Evolutionary conservation across 106 monocot species (phyloP), one percentile per base, ranked within the genome.

Genomic region (Phalaenopsis equestris): DNA sequence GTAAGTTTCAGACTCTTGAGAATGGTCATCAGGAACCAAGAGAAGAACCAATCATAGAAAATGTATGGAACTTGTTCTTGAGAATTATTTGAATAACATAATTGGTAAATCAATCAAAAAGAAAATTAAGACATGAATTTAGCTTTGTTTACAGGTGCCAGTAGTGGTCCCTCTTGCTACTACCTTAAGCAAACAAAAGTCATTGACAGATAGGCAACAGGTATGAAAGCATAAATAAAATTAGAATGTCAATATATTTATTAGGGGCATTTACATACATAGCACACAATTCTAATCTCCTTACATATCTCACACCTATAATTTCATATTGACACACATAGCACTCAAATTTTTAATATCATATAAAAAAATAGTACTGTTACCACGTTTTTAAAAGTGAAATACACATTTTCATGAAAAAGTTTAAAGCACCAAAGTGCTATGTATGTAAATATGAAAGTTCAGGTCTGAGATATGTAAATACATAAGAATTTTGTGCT

Each of bases 201-300:
- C 94, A 15, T 83, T 94, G 30, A 92, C 90, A 24, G 89, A 97
- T 43, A 84, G 90, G 77, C 97, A 92, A 79, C 94, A 97, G 79
- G 97, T 94, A 87, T 41, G 84, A 41, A 42, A 38, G 56, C 81
- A 38, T 65, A 77, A 45, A 36, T 41, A 15, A 55, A 48, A 78
- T 41, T 10, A 10, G 38, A n/a, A 72, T 30, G 38, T 49, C 8
- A 58, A 72, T 56, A 41, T 42, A 73, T 56, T 56, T 43, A 8
- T n/a, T 41, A 67, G 45, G 3, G 30, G 30, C 30, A 30, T 30
- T 30, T 30, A 30, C 30, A 30, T 30, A 30, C 30, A 30, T 30
- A 30, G 30, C 30, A 30, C 30, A 30, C 30, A 30, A 30, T 30
- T 30, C 30, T 30, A 30, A 30, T 30, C 30, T 30, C 30, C 30